Conservation (phyloP, 2,329 filamentous ascomycete genomes). For the Aureobasidium sp. region DNA sequence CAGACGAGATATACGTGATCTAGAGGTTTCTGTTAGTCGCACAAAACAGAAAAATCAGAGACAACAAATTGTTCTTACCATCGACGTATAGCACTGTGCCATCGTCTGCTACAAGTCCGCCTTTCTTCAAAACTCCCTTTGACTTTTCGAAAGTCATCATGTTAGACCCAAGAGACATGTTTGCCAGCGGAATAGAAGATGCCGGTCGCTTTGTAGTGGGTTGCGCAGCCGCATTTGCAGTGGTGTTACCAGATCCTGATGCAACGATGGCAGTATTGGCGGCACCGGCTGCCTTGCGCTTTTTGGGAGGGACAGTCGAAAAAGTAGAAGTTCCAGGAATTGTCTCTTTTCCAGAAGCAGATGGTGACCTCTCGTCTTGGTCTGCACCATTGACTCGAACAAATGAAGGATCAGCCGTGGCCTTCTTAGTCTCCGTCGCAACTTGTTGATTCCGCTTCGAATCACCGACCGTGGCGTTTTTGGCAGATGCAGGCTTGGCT, state of each 20-base stretch:
- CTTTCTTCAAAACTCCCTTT: conserved; percentile 62
- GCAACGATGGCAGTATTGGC: conserved; percentile 21
- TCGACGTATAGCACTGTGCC: conserved; percentile 77
- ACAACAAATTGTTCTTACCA: conserved; percentile 55
- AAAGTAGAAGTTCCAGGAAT: conserved; percentile 52
- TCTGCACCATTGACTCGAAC: conserved; percentile 2
- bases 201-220: conserved; percentile 23
- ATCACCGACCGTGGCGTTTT: conserved; percentile 14
- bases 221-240: conserved; percentile 18
- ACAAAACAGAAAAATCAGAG: neutral
- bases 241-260: conserved; percentile 21
- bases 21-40: conserved; percentile 36
- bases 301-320: conserved; percentile 58
- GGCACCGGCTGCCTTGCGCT: conserved; percentile 67
- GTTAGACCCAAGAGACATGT: conserved; percentile 60
- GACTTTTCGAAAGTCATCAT: conserved; percentile 80
- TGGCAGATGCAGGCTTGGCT: conserved; percentile 45
- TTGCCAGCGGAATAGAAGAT: conserved; percentile 34
- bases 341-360: conserved; percentile 20
- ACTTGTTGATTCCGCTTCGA: conserved; percentile 47
- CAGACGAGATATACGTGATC: conserved; percentile 93
- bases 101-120: conserved; percentile 80
- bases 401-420: conserved; percentile 19
- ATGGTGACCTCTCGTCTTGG: conserved; percentile 1
- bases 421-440: conserved; percentile 28